phyloP scores from a whole-genome alignment of 306 rosid species.

The Mimosa pudica region DNA sequence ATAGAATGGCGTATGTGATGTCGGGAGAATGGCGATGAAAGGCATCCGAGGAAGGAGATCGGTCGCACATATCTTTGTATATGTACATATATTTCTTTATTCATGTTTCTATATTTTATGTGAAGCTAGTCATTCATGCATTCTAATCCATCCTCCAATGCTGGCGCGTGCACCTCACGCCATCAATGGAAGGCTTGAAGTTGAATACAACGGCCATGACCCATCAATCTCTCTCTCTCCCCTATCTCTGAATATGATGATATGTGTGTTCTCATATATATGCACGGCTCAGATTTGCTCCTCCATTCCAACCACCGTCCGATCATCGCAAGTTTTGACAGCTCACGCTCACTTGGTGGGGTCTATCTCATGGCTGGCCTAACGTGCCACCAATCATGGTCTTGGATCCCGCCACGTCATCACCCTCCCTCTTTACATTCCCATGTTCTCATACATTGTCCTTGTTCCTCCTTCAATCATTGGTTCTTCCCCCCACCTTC shows the following conservation, averaged over 20 bases:
- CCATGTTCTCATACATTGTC: slow-evolving; percentile 52
- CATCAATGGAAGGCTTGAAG: slow-evolving; percentile 12
- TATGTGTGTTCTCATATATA: background rate
- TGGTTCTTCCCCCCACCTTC: background rate
- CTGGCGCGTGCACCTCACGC: slow-evolving; percentile 13
- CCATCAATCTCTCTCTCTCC: background rate
- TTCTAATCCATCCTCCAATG: background rate
- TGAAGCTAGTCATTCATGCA: background rate
- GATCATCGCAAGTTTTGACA: slow-evolving; percentile 64
- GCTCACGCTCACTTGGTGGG: slow-evolving; percentile 67
- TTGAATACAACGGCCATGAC: slow-evolving; percentile 47
- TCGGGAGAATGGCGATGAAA: background rate
- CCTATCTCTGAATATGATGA: background rate
- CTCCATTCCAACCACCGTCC: slow-evolving; percentile 27
- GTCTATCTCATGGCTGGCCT: slow-evolving; percentile 44
- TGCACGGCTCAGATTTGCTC: slow-evolving; percentile 38
- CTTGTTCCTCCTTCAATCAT: slow-evolving; percentile 50
- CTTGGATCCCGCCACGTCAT: slow-evolving; percentile 59
- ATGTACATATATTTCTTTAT: too few species aligned
- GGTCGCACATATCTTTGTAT: background rate
- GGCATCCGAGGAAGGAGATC: slow-evolving; percentile 15
- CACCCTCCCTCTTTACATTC: slow-evolving; percentile 18
- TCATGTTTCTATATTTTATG: too few species aligned
- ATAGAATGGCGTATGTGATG: background rate
- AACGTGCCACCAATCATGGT: slow-evolving; percentile 71